These are phyloP conservation scores for Apophysomyces ossiformis DNA, from an alignment of 371 early-diverging fungal species.

Conservation along the genomic window DNA sequence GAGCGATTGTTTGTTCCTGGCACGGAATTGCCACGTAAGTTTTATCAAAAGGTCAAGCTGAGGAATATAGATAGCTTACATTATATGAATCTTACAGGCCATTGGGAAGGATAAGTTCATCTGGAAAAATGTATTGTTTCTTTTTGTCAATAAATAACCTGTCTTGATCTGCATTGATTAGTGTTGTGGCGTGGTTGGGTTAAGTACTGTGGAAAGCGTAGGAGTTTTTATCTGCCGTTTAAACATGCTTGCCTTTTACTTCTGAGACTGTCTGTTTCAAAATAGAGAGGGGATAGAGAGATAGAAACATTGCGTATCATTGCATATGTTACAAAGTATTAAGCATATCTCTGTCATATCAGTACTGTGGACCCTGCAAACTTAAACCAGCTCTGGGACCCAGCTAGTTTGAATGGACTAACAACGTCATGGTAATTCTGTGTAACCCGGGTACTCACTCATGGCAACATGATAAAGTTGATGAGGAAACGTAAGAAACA, in stretches of 20 bases:
- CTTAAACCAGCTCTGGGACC: conserved; percentile 8
- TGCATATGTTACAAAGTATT: too few relatives aligned
- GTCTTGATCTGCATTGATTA: too few relatives aligned
- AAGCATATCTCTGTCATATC: neutral
- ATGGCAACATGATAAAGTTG: conserved; percentile 4
- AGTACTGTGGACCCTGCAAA: conserved; percentile 6
- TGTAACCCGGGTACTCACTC: neutral
- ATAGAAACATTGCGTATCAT: too few relatives aligned
- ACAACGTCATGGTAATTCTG: conserved; percentile 4
- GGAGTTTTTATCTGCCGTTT: too few relatives aligned
- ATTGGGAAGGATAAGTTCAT: conserved; percentile 35
- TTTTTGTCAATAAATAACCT: neutral
- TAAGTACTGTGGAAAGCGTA: too few relatives aligned
- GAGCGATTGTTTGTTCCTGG: conserved; percentile 93
- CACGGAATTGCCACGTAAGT: conserved; percentile 74
- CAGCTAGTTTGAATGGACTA: neutral
- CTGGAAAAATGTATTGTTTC: neutral
- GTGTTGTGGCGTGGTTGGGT: too few relatives aligned
- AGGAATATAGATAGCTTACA: neutral
- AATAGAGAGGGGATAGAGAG: too few relatives aligned
- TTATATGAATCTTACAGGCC: conserved; percentile 15
- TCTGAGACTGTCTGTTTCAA: too few relatives aligned
- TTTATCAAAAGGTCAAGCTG: neutral
- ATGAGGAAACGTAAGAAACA: conserved; percentile 9
- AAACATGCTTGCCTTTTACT: too few relatives aligned